Evolutionary conservation across 306 rosid species (phyloP).

Genomic region (Sechiopsis laciniata): DNA sequence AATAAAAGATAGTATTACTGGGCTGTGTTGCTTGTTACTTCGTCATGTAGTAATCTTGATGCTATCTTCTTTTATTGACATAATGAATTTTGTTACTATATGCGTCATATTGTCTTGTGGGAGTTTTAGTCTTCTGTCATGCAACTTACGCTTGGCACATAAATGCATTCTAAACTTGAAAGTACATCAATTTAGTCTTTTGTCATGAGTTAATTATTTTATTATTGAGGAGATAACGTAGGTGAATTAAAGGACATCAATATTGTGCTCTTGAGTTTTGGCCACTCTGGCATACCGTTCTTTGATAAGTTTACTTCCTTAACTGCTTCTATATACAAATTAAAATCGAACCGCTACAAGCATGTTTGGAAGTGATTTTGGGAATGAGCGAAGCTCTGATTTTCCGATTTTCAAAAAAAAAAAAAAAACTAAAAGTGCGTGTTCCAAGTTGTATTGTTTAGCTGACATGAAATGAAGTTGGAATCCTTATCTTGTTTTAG

Average conservation of each 20-base stretch:
- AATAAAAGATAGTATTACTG: too few relatives aligned
- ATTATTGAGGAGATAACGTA: not conserved
- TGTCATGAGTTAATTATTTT: not conserved
- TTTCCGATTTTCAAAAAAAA: too few relatives aligned
- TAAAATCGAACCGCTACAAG: not conserved
- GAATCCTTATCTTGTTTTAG: not conserved
- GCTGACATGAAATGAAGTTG: not conserved
- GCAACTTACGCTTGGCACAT: too few relatives aligned
- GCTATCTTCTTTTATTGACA: not conserved
- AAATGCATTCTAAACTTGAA: not conserved
- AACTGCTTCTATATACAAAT: not conserved
- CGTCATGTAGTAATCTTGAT: not conserved
- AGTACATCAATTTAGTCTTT: not conserved
- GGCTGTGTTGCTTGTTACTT: not conserved
- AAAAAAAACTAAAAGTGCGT: too few relatives aligned
- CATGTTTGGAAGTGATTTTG: not conserved
- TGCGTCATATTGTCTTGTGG: not conserved
- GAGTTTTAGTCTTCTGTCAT: too few relatives aligned
- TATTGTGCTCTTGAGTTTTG: not conserved
- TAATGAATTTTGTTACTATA: not conserved
- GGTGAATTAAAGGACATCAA: not conserved
- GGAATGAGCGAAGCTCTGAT: not conserved
- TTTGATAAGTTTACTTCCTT: not conserved
- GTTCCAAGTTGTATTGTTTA: not conserved
- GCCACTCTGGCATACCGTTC: not conserved